Evolutionary conservation across 176 grass and related monocot genomes (phyloP).

Genomic region (Phyllostachys edulis): DNA sequence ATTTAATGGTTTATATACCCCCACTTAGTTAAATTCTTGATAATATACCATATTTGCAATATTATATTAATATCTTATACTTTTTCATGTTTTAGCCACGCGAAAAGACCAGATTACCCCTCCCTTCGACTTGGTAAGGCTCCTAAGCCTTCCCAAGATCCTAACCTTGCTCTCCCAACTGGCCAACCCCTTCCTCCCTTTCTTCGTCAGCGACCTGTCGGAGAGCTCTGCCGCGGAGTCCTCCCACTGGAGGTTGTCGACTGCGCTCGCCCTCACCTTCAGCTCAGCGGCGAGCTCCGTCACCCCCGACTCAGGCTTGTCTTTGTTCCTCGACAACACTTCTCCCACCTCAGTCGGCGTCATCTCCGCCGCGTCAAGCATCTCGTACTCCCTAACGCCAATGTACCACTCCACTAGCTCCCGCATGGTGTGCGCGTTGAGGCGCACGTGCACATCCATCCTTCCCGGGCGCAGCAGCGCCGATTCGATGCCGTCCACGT

Average conservation of each 20-base stretch:
- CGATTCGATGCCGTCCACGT: slow-evolving; percentile 78
- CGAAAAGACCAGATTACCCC: too few relatives aligned
- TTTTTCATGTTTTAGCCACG: too few relatives aligned
- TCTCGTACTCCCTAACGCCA: slow-evolving; percentile 45
- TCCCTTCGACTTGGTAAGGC: slow-evolving; percentile 80
- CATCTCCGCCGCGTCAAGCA: slow-evolving; percentile 64
- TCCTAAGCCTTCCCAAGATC: slow-evolving; percentile 74
- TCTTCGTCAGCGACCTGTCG: slow-evolving; percentile 74
- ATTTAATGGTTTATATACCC: too few relatives aligned
- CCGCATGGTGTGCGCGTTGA: slow-evolving; percentile 59
- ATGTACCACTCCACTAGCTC: slow-evolving; percentile 72
- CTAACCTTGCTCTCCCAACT: slow-evolving; percentile 86
- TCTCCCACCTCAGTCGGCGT: slow-evolving; percentile 88
- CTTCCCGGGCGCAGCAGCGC: slow-evolving; percentile 54
- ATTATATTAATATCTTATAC: too few relatives aligned
- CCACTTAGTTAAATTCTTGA: too few relatives aligned
- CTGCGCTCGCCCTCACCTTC: slow-evolving; percentile 20
- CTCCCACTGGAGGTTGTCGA: slow-evolving; percentile 43
- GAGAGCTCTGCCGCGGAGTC: slow-evolving; percentile 62
- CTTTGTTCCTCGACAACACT: slow-evolving; percentile 72
- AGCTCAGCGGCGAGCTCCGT: slow-evolving; percentile 59
- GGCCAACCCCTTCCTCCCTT: slow-evolving; percentile 42
- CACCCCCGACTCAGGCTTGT: slow-evolving; percentile 47
- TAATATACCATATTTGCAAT: too few relatives aligned
- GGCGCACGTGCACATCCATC: too few relatives aligned